Base-by-base conservation (phyloP, 805 yeast species). In the Sugiyamaella smithiae region DNA sequence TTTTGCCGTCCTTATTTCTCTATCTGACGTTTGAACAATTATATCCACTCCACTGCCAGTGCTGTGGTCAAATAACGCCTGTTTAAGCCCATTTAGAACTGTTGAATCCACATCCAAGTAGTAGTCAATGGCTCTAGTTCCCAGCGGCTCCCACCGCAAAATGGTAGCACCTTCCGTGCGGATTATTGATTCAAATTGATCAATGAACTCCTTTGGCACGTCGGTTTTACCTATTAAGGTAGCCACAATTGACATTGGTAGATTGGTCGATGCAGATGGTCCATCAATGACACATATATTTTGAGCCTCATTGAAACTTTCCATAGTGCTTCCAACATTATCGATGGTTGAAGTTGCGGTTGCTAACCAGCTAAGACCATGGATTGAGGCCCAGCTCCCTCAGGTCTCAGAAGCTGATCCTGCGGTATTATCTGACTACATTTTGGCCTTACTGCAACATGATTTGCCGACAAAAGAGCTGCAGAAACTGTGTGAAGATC, bases 361-460 rank as follows among this genome's bases (percentile, higher is more conserved):
- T n/a, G 33, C 52, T n/a, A 51, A 38, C 9, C 48, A 35, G 22
- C 46, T 59, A 20, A 48, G 51, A 31, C 57, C 57, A 16, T 60
- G 63, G 63, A 50, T 60, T n/a, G 44, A 45, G 14, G 36, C 45
- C 29, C 41, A 46, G 38, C 51, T 60, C 12, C 36, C 35, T 29
- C 31, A 41, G 23, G 45, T 57, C 19, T 45, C 60, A 20, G 78
- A 73, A 19, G 73, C 74, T 2, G 77, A 73, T 38, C 60, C 72
- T 3, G 67, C 65, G 9, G 74, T 72, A 22, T 57, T 75, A 48
- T 64, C 73, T 1, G 78, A 75, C 41, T 76, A 73, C 54, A 71
- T 74, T 16, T 32, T 72, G 23, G 75, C 77, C 1, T 58, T 76
- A 28, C 57, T 76, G 23, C 55, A 67, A 33, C 66, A 72, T 52